Evolutionary conservation across 73 alveolate species (phyloP).

Genomic region (Paramecium sonneborni): DNA sequence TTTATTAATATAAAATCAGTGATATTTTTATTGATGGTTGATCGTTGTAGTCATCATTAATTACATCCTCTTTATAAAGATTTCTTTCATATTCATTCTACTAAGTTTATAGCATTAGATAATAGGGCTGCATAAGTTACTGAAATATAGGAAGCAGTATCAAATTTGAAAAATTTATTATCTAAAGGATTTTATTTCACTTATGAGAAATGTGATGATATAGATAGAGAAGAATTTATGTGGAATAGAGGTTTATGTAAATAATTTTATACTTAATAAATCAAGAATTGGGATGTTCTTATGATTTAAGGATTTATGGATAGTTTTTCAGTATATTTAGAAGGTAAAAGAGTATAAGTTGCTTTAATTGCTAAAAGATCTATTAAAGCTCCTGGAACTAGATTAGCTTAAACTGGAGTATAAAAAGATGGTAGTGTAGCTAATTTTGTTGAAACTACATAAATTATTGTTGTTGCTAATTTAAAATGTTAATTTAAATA

Average conservation of each 20-base stretch:
- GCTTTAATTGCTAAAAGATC: constrained; percentile 39
- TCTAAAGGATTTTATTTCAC: constrained; percentile 47
- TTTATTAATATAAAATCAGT: background rate
- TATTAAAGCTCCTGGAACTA: constrained; percentile 18
- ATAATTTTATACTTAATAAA: background rate
- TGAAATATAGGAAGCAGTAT: background rate
- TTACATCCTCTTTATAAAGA: constrained; percentile 37
- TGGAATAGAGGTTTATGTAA: constrained; percentile 40
- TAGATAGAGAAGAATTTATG: constrained; percentile 12
- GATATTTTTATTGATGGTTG: constrained; percentile 24
- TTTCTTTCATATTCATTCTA: constrained; percentile 8
- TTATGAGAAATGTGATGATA: constrained; percentile 42
- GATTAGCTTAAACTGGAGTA: constrained; percentile 6
- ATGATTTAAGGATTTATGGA: constrained; percentile 49
- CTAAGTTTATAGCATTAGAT: background rate
- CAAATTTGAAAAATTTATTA: background rate
- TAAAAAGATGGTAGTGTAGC: constrained; percentile 25
- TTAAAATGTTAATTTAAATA: constrained; percentile 9
- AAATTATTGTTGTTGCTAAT: constrained; percentile 24
- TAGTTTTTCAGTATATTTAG: constrained; percentile 23
- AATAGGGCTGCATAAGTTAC: background rate
- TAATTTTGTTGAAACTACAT: background rate
- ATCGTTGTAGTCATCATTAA: constrained; percentile 5
- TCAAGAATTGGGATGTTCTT: background rate
- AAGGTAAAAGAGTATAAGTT: constrained; percentile 25